Evolutionary conservation across 345 rosid genomes (phyloP).

Genomic region (Arabis hirsuta): DNA sequence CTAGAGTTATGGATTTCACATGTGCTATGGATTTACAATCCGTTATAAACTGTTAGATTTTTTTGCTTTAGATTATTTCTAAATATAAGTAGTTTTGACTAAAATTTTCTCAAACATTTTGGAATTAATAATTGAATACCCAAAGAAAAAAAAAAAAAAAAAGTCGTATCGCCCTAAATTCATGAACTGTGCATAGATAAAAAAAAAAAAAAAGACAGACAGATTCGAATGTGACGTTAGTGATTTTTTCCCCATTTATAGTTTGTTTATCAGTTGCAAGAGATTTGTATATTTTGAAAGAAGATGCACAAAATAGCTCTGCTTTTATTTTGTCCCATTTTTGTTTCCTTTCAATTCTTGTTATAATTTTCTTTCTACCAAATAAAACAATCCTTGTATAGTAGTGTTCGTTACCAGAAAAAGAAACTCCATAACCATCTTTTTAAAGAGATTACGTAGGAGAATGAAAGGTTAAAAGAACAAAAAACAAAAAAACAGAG

Average conservation of each 20-base stretch:
- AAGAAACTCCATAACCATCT: slow-evolving; percentile 8
- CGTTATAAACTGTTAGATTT: not conserved
- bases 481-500: not conserved
- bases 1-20: not conserved
- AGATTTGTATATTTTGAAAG: not conserved
- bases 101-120: not conserved
- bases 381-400: not conserved
- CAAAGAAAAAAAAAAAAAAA: not conserved
- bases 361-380: slow-evolving; percentile 6
- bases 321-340: slow-evolving; percentile 1
- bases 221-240: not conserved
- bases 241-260: not conserved
- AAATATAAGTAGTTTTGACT: not conserved
- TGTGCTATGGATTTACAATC: slow-evolving; percentile 4
- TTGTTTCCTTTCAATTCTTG: not conserved
- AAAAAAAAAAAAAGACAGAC: not conserved
- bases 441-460: not conserved
- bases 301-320: slow-evolving; percentile 10
- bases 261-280: slow-evolving; percentile 3
- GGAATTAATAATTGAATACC: not conserved
- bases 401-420: slow-evolving; percentile 15
- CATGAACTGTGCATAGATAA: not conserved
- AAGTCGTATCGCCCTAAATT: not conserved
- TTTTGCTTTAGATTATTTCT: not conserved
- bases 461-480: not conserved